Percentiles rank a stretch among this genome's conserved stretches.
These are phyloP conservation scores for Chalciporus sp. DNA, from an alignment of 1,284 basidiomycete species.

Conservation along the genomic window DNA sequence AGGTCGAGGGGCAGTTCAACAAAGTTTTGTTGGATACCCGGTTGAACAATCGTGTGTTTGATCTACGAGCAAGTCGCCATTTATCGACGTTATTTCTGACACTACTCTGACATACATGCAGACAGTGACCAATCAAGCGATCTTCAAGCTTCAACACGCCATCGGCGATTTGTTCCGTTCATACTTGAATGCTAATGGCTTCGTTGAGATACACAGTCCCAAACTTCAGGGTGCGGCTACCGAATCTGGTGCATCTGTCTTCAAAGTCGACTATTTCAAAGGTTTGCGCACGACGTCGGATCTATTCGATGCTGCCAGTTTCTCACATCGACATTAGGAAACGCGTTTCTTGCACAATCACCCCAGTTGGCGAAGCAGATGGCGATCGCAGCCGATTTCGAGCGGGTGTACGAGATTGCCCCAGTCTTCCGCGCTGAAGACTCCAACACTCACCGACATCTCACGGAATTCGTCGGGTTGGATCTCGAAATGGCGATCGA, in stretches of 20 bases:
- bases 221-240: constrained; percentile 98
- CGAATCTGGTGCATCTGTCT: constrained; percentile 95
- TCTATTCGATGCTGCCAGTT: background rate
- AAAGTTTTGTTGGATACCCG: constrained; percentile 89
- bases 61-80: constrained; percentile 73
- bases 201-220: constrained; percentile 96
- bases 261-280: constrained; percentile 99
- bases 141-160: constrained; percentile 91
- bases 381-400: constrained; percentile 98
- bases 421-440: constrained; percentile 98
- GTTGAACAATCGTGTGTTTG: constrained; percentile 93
- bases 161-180: constrained; percentile 91
- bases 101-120: constrained; percentile 35
- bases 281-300: constrained; percentile 46
- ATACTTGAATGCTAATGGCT: constrained; percentile 76
- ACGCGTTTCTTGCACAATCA: constrained; percentile 93
- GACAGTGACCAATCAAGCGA: constrained; percentile 96
- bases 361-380: constrained; percentile 99
- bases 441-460: constrained; percentile 95
- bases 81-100: background rate
- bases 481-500: constrained; percentile 99
- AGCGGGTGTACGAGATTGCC: constrained; percentile 96
- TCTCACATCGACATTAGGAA: constrained; percentile 48
- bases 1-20: constrained; percentile 70
- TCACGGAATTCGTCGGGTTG: constrained; percentile 98